These are phyloP conservation scores for Leptographium radiaticola DNA, from an alignment of 2,329 filamentous ascomycete species.

Conservation along the genomic window DNA sequence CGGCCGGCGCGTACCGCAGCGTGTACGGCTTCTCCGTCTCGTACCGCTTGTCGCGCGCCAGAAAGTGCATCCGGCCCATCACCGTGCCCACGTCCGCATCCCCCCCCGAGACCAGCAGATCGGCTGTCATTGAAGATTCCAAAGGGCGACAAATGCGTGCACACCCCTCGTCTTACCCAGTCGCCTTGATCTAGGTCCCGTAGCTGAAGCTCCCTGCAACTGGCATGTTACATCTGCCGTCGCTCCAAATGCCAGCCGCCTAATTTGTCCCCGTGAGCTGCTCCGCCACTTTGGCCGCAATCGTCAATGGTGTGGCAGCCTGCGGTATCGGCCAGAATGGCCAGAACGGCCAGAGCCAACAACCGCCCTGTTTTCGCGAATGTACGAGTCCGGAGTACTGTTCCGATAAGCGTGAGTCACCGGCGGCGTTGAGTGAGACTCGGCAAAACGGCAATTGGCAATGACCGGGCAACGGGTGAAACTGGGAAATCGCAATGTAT, in stretches of 20 bases:
- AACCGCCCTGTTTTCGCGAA: neutral
- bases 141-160: no score
- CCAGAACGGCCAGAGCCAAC: neutral
- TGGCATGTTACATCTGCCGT: no score
- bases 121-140: no score
- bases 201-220: no score
- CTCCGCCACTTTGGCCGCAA: neutral
- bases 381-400: no score
- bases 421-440: no score
- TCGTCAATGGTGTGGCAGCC: neutral
- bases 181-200: neutral
- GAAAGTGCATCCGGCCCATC: slow-evolving; percentile 7
- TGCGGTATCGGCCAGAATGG: neutral
- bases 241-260: no score
- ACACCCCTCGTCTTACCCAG: neutral
- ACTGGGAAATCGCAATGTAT: neutral
- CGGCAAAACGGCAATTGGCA: no score
- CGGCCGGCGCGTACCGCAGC: slow-evolving; percentile 8
- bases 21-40: slow-evolving; percentile 10
- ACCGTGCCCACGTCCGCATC: neutral
- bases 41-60: slow-evolving; percentile 8
- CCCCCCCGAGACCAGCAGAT: neutral
- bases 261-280: neutral
- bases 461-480: no score
- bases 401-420: no score